phyloP scores from a whole-genome alignment of 495 filamentous ascomycete species.

The Echria macrotheca region DNA sequence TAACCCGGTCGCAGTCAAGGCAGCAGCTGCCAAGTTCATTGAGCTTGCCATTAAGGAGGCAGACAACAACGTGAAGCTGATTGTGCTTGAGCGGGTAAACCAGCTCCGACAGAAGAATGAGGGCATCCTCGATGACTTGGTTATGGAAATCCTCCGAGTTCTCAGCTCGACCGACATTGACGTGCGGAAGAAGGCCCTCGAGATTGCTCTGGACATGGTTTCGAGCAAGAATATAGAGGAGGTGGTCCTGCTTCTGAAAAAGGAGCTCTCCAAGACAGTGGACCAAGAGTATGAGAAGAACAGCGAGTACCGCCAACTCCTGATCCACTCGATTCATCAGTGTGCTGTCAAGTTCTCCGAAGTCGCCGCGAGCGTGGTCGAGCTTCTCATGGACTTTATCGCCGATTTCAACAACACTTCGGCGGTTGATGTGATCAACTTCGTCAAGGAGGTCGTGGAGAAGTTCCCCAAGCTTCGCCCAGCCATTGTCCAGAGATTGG shows the following conservation, averaged over 20 bases:
- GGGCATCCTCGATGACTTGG: slow-evolving; percentile 87
- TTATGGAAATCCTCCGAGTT: slow-evolving; percentile 98
- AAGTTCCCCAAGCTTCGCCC: slow-evolving; percentile 88
- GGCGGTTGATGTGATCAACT: slow-evolving; percentile 95
- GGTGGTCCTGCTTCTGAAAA: slow-evolving; percentile 92
- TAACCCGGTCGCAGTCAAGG: slow-evolving; percentile 97
- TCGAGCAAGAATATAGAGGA: slow-evolving; percentile 99
- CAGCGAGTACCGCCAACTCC: slow-evolving; percentile 88
- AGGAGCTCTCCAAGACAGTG: slow-evolving; percentile 94
- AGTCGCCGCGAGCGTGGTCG: slow-evolving; percentile 93
- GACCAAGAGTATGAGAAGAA: slow-evolving; percentile 99
- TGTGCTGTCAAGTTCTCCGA: slow-evolving; percentile 99
- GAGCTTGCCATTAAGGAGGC: slow-evolving; percentile 95
- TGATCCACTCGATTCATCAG: slow-evolving; percentile 96
- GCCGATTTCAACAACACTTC: slow-evolving; percentile 96
- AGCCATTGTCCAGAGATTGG: slow-evolving; percentile 81
- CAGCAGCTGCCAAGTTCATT: slow-evolving; percentile 91
- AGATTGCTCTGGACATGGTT: slow-evolving; percentile 93
- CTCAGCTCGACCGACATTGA: slow-evolving; percentile 95
- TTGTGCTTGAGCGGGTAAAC: slow-evolving; percentile 92
- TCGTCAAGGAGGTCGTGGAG: slow-evolving; percentile 98
- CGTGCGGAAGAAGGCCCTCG: slow-evolving; percentile 86
- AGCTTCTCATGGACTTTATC: slow-evolving; percentile 98
- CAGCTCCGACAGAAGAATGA: slow-evolving; percentile 87
- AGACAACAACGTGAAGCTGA: slow-evolving; percentile 98